These are phyloP conservation scores for Tylopilus orsonianus DNA, from an alignment of 1,284 basidiomycete species.

Conservation along the genomic window DNA sequence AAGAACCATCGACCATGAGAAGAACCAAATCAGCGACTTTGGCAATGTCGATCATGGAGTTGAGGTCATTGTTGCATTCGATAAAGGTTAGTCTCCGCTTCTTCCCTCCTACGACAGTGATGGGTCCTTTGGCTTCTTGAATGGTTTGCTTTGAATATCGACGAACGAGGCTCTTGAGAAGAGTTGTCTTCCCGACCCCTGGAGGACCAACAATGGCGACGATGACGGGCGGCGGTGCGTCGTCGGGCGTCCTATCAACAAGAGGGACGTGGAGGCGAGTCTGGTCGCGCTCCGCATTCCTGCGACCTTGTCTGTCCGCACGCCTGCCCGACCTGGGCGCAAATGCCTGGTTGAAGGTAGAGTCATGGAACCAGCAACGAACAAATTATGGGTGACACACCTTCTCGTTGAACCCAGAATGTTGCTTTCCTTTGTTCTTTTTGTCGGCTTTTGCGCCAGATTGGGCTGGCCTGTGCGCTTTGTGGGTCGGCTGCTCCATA, in stretches of 20 bases:
- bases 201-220: constrained; percentile 97
- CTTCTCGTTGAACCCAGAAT: constrained; percentile 88
- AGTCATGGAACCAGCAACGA: background rate
- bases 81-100: constrained; percentile 91
- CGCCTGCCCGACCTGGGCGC: constrained; percentile 87
- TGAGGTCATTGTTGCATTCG: constrained; percentile 97
- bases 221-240: constrained; percentile 91
- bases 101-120: constrained; percentile 95
- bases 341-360: constrained; percentile 67
- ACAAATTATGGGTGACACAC: constrained; percentile 39
- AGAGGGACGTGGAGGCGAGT: constrained; percentile 94
- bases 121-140: constrained; percentile 87
- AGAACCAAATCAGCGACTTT: constrained; percentile 96
- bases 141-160: constrained; percentile 95
- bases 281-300: constrained; percentile 93
- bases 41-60: constrained; percentile 97
- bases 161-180: constrained; percentile 89
- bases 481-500: constrained; percentile 75
- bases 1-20: constrained; percentile 97
- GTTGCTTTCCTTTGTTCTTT: constrained; percentile 73
- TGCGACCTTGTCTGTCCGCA: constrained; percentile 85
- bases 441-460: constrained; percentile 77
- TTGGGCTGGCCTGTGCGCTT: constrained; percentile 72
- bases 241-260: constrained; percentile 91
- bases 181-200: constrained; percentile 95